Percentiles rank a stretch among this genome's conserved stretches.
phyloP scores from a whole-genome alignment of 2,329 filamentous ascomycete species.

The Alternaria gansuensis region DNA sequence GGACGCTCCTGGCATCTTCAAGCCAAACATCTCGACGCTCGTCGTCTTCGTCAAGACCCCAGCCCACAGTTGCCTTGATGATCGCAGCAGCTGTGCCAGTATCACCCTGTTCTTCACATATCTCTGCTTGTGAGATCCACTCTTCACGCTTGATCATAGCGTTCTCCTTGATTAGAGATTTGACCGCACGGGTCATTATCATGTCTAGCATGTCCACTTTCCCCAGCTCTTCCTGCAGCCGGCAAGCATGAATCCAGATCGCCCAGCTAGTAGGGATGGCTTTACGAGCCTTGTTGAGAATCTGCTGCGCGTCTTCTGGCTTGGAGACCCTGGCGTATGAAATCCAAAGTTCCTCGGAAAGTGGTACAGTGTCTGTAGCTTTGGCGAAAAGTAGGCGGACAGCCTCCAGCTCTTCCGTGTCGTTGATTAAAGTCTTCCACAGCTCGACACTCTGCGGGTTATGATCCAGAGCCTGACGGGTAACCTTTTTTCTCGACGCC shows the following conservation, averaged over 20 bases:
- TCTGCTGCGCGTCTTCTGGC: slow-evolving; percentile 90
- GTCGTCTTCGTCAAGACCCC: slow-evolving; percentile 93
- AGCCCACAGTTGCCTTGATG: slow-evolving; percentile 90
- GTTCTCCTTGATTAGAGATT: slow-evolving; percentile 85
- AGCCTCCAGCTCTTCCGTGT: slow-evolving; percentile 89
- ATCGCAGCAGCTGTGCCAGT: slow-evolving; percentile 87
- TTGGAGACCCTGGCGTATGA: slow-evolving; percentile 89
- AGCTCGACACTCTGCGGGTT: slow-evolving; percentile 93
- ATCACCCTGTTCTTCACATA: slow-evolving; percentile 91
- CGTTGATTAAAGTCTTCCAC: slow-evolving; percentile 98
- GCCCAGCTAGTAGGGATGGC: slow-evolving; percentile 92
- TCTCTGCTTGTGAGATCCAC: slow-evolving; percentile 94
- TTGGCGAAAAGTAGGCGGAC: slow-evolving; percentile 90
- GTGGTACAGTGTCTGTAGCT: slow-evolving; percentile 91
- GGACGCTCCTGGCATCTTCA: slow-evolving; percentile 86
- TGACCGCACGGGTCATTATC: slow-evolving; percentile 93
- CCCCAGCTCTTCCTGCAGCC: slow-evolving; percentile 89
- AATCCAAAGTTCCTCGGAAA: slow-evolving; percentile 94
- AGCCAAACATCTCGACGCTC: slow-evolving; percentile 96
- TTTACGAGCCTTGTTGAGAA: slow-evolving; percentile 94
- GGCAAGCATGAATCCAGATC: slow-evolving; percentile 94
- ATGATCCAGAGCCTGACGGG: slow-evolving; percentile 88
- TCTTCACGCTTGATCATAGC: slow-evolving; percentile 98
- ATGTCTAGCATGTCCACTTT: slow-evolving; percentile 77
- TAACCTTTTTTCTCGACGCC: slow-evolving; percentile 88